phyloP scores from a whole-genome alignment of 1,139 yeast species.

The Lodderomyces elongisporus region DNA sequence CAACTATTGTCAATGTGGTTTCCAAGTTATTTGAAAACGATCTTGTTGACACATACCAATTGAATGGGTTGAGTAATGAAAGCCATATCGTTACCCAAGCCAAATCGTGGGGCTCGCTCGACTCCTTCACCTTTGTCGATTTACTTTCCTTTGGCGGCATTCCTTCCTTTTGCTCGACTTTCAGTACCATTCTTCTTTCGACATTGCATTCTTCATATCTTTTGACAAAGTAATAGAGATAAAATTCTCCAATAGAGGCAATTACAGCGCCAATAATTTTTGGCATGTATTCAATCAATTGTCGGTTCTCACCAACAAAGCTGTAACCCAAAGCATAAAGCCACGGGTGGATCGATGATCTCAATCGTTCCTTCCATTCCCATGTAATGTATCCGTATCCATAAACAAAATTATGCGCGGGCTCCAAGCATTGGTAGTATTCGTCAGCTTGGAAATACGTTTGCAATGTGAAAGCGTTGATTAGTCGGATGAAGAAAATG shows the following conservation, averaged over 20 bases:
- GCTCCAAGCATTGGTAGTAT: slow-evolving; percentile 87
- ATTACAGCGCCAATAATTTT: slow-evolving; percentile 63
- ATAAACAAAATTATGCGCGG: slow-evolving; percentile 72
- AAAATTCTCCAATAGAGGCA: slow-evolving; percentile 70
- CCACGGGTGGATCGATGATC: slow-evolving; percentile 80
- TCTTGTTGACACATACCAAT: slow-evolving; percentile 75
- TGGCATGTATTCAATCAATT: slow-evolving; percentile 39
- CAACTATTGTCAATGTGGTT: slow-evolving; percentile 64
- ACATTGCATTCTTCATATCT: slow-evolving; percentile 20
- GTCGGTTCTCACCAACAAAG: slow-evolving; percentile 13
- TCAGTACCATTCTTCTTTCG: slow-evolving; percentile 7
- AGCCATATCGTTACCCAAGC: slow-evolving; percentile 45
- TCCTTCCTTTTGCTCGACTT: no score
- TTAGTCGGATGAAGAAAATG: slow-evolving; percentile 19
- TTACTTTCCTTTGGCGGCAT: no score
- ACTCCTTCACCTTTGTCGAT: no score
- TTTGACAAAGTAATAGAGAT: slow-evolving; percentile 45
- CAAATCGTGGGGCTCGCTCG: no score
- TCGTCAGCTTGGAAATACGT: slow-evolving; percentile 98
- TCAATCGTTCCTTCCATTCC: slow-evolving; percentile 81
- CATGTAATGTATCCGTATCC: slow-evolving; percentile 87
- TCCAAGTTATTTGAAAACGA: slow-evolving; percentile 87
- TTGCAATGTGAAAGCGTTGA: slow-evolving; percentile 57
- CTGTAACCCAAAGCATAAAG: slow-evolving; percentile 49
- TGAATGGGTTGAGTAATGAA: slow-evolving; percentile 70